Evolutionary conservation across 225 moss, liverwort and hornwort species (phyloP).

Genomic region (Sphagnum contortum): DNA sequence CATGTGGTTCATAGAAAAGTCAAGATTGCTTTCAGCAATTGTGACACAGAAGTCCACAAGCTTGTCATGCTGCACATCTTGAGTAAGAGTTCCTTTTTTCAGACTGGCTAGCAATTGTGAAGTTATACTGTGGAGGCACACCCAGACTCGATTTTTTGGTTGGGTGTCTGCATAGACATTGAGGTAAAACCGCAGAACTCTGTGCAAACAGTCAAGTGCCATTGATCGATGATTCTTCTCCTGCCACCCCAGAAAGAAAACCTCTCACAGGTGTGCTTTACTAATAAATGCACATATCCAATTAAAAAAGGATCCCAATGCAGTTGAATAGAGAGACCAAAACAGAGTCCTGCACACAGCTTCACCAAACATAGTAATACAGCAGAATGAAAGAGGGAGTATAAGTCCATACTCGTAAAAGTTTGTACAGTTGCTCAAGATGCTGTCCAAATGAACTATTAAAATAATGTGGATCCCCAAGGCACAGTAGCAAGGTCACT

Average conservation of each 20-base stretch:
- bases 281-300: too few species aligned
- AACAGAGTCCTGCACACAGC: too few species aligned
- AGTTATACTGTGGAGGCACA: conserved; percentile 85
- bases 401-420: conserved; percentile 53
- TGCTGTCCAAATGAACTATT: conserved; percentile 64
- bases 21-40: conserved; percentile 89
- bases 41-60: conserved; percentile 98
- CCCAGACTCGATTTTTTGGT: conserved; percentile 82
- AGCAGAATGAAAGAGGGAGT: conserved; percentile 1
- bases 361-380: too few species aligned
- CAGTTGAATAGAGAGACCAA: too few species aligned
- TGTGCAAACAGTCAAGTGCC: conserved; percentile 98
- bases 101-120: conserved; percentile 78
- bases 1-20: conserved; percentile 99
- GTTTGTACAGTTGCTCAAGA: conserved; percentile 84
- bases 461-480: conserved; percentile 81
- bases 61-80: conserved; percentile 97
- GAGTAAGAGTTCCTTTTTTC: conserved; percentile 95
- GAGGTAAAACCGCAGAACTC: conserved; percentile 94
- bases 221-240: conserved; percentile 92
- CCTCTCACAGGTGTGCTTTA: not conserved
- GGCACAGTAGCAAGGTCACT: conserved; percentile 85
- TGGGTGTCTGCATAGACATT: conserved; percentile 84
- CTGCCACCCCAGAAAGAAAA: conserved; percentile 23
- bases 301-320: too few species aligned